Percentiles rank a stretch among this genome's conserved stretches.
Evolutionary conservation across 1,284 basidiomycete genomes (phyloP).

Genomic region (Moesziomyces parantarcticus): DNA sequence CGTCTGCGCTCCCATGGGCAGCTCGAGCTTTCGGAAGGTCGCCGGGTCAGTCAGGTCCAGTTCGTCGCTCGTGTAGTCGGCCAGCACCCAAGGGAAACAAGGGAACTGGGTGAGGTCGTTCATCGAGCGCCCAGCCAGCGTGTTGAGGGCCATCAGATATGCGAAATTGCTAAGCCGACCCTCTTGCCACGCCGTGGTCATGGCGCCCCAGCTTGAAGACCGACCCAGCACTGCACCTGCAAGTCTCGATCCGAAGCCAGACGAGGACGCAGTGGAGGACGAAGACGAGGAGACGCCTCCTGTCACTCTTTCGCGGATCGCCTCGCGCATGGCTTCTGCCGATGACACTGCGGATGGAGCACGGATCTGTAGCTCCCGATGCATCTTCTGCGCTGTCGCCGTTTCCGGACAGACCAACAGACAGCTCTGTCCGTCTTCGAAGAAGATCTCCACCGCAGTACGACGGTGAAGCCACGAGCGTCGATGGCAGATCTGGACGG

Average conservation of each 20-base stretch:
- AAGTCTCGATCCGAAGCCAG: constrained; percentile 44
- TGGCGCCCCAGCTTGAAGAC: constrained; percentile 41
- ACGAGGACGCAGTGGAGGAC: constrained; percentile 11
- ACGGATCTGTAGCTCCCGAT: constrained; percentile 45
- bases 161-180: constrained; percentile 65
- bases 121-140: constrained; percentile 65
- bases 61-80: constrained; percentile 81
- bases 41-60: constrained; percentile 78
- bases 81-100: constrained; percentile 88
- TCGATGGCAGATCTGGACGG: constrained; percentile 37
- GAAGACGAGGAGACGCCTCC: constrained; percentile 4
- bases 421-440: constrained; percentile 66
- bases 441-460: constrained; percentile 66
- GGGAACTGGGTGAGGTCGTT: constrained; percentile 91
- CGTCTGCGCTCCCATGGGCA: constrained; percentile 92
- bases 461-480: constrained; percentile 62
- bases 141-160: constrained; percentile 67
- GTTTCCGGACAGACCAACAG: constrained; percentile 62
- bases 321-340: constrained; percentile 48
- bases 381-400: constrained; percentile 44
- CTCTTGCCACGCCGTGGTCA: constrained; percentile 63
- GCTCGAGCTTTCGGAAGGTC: constrained; percentile 81
- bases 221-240: constrained; percentile 57
- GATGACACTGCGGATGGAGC: constrained; percentile 51
- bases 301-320: constrained; percentile 36